Evolutionary conservation across 257 asterid species (phyloP).

Genomic region (Nicotiana noctiflora): DNA sequence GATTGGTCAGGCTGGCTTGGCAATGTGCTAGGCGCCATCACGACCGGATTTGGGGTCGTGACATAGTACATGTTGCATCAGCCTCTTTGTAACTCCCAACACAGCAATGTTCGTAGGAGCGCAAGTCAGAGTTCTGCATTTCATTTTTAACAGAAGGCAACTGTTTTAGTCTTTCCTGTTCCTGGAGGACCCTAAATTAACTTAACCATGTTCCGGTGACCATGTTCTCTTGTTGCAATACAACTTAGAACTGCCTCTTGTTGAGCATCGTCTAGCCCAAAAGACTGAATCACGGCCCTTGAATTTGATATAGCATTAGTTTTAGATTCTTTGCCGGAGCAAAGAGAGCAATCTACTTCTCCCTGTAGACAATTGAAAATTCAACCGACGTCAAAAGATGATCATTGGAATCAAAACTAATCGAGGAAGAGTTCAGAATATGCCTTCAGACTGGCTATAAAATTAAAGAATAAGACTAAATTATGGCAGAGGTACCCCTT

Average conservation of each 20-base stretch:
- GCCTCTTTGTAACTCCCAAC: conserved; percentile 20
- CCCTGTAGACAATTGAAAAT: conserved; percentile 10
- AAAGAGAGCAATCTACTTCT: conserved; percentile 23
- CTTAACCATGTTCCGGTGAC: conserved; percentile 22
- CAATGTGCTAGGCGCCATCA: too few species aligned
- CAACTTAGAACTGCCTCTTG: conserved; percentile 27
- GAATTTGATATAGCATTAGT: neutral
- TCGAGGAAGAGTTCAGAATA: neutral
- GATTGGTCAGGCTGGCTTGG: too few species aligned
- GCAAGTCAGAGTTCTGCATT: conserved; percentile 37
- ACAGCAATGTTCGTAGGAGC: conserved; percentile 51
- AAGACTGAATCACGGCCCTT: conserved; percentile 3
- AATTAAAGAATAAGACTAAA: too few species aligned
- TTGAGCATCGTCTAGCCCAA: conserved; percentile 36
- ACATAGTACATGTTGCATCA: conserved; percentile 31
- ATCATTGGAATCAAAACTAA: too few species aligned
- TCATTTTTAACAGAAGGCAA: conserved; percentile 23
- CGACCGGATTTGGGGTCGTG: too few species aligned
- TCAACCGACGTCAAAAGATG: too few species aligned
- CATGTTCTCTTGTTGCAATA: conserved; percentile 23
- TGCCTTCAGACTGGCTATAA: neutral
- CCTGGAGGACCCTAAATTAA: conserved; percentile 55
- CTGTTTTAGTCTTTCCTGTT: conserved; percentile 44
- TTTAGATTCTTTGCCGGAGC: neutral
- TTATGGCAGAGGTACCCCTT: too few species aligned